phyloP scores from a whole-genome alignment of 441 rosid genomes.

The Gossypium laxum region DNA sequence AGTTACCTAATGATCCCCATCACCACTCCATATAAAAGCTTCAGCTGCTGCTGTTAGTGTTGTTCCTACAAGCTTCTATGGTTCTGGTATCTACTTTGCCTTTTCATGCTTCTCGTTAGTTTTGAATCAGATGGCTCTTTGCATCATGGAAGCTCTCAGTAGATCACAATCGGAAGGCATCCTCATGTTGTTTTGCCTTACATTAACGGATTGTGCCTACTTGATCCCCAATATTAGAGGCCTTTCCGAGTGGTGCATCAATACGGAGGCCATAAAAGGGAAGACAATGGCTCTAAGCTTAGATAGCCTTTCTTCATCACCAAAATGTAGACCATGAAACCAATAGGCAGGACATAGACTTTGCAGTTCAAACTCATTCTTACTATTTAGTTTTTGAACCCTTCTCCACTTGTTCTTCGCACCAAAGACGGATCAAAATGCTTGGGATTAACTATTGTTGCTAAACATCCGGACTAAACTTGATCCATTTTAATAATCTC shows the following conservation, averaged over 20 bases:
- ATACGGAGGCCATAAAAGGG: slow-evolving; percentile 32
- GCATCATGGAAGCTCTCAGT: slow-evolving; percentile 59
- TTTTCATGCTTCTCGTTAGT: slow-evolving; percentile 33
- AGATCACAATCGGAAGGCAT: slow-evolving; percentile 50
- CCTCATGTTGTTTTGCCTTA: background rate
- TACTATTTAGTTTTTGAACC: slow-evolving; percentile 18
- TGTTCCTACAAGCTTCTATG: slow-evolving; percentile 37
- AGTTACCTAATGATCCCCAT: slow-evolving; percentile 32
- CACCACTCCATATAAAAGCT: slow-evolving; percentile 25
- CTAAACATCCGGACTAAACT: background rate
- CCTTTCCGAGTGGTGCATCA: slow-evolving; percentile 57
- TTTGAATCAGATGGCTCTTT: slow-evolving; percentile 73
- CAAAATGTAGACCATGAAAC: slow-evolving; percentile 29
- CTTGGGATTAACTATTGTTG: background rate
- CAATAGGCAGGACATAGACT: background rate
- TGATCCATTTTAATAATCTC: background rate
- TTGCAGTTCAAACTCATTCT: slow-evolving; percentile 25
- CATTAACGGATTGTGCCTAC: slow-evolving; percentile 31
- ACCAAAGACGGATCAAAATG: background rate
- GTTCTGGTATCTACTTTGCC: slow-evolving; percentile 31
- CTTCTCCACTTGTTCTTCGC: background rate
- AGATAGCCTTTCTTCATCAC: slow-evolving; percentile 44
- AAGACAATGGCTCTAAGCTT: slow-evolving; percentile 46
- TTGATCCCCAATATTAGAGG: slow-evolving; percentile 61
- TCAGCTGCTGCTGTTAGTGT: slow-evolving; percentile 20